Evolutionary conservation across 805 yeast species (phyloP), one percentile per base, ranked within the genome.

Genomic region (Lipomyces yamanashiensis): DNA sequence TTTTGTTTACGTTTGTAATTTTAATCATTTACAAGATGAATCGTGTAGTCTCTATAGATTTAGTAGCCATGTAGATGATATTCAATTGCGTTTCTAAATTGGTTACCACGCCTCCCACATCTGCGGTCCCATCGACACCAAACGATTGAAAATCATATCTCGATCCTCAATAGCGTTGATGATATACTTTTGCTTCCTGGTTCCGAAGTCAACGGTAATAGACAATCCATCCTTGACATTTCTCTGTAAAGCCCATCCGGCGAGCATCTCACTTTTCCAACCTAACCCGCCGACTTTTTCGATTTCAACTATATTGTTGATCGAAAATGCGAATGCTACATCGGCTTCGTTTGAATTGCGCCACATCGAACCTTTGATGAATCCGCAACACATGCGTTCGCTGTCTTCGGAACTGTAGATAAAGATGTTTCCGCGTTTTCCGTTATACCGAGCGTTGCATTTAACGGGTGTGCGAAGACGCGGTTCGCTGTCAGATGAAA

Each of bases 161-260:
- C 64, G 37, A 7, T 53, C 48, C 13, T 54, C 56, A 19, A 61
- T 39, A 41, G 64, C 59, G 41, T 49, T 48, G 7, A 61, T 34
- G 12, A 34, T 47, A 41, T 41, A 61, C 34, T 21, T 21, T 33
- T 15, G 21, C 43, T 19, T 52, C 48, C 34, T 17, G 7, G 47
- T 53, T 15, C 45, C 52, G 13, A 13, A 37, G 40, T 58, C 53
- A 13, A 19, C 56, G 12, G 48, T 44, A 40, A 61, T 55, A 15
- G 43, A 28, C 40, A 61, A 10, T n/a, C 64, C 64, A 43, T 61
- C 60, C 34, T 43, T 54, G 40, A 61, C 37, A 7, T 23, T 33
- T 40, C 60, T 34, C 47, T 61, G 51, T 33, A 61, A 47, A 12
- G 64, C 64, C 64, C 64, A 61, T 1, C 59, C 60, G n/a, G 57